Percentiles rank a stretch among this genome's conserved stretches.
phyloP scores from a whole-genome alignment of 371 early-diverging fungal genomes.

The Mortierella sp. region DNA sequence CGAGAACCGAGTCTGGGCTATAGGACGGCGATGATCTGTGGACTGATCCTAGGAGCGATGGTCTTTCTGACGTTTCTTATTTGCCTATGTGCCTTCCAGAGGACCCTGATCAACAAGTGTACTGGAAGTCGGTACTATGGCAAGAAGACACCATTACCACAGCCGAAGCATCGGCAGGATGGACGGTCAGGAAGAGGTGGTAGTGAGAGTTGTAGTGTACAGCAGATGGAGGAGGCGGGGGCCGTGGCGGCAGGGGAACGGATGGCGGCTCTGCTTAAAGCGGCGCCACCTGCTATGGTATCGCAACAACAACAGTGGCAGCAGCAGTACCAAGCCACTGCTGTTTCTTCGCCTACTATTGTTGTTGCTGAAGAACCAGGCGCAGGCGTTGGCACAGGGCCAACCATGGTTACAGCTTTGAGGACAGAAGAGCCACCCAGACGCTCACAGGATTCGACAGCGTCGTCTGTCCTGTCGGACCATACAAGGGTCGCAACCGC shows the following conservation, averaged over 20 bases:
- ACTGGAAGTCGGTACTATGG: neutral
- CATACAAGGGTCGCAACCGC: neutral
- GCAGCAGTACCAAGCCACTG: too few relatives aligned
- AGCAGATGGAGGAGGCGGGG: neutral
- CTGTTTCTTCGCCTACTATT: too few relatives aligned
- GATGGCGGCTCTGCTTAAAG: neutral
- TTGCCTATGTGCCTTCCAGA: neutral
- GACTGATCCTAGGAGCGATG: neutral
- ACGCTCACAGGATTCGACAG: neutral
- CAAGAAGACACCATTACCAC: neutral
- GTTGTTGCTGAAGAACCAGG: neutral
- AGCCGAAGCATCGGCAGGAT: neutral
- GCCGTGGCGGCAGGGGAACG: neutral
- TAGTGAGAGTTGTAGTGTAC: neutral
- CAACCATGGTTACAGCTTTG: neutral
- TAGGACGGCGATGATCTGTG: neutral
- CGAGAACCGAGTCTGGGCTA: conserved; percentile 1
- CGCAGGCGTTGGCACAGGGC: neutral
- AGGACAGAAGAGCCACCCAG: neutral
- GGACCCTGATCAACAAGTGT: neutral
- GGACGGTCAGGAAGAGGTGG: neutral
- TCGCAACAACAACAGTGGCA: neutral
- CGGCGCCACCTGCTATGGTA: neutral
- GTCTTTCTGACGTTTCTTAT: neutral
- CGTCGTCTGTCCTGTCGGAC: neutral